phyloP scores from a whole-genome alignment of 192 early-diverging fungal genomes.

The Umbelopsis vinacea region DNA sequence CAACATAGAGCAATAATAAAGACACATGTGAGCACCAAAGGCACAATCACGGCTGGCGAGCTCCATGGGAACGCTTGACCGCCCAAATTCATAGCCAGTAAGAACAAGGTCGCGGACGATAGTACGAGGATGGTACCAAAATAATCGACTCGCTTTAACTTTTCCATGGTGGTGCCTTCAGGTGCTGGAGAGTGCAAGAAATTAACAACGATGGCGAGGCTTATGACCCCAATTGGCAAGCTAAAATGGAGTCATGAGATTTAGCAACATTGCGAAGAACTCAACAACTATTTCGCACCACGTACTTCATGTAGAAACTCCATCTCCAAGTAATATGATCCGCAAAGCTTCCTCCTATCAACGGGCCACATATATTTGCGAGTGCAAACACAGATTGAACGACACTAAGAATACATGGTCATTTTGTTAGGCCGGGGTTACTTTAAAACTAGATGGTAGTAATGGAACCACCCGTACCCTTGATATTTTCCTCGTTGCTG shows the following conservation, averaged over 20 bases:
- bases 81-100: constrained; percentile 71
- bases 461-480: constrained; percentile 24
- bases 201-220: constrained; percentile 47
- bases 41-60: constrained; percentile 55
- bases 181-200: constrained; percentile 37
- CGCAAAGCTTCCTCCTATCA: constrained; percentile 45
- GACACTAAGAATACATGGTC: constrained; percentile 22
- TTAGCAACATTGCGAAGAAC: neutral
- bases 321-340: constrained; percentile 44
- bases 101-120: constrained; percentile 55
- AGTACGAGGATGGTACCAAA: constrained; percentile 54
- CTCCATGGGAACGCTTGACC: constrained; percentile 62
- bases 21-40: constrained; percentile 47
- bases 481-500: constrained; percentile 79
- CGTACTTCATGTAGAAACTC: constrained; percentile 50
- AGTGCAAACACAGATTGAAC: constrained; percentile 45
- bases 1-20: constrained; percentile 43
- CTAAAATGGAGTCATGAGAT: constrained; percentile 11
- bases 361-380: constrained; percentile 38
- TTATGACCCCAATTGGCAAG: constrained; percentile 41
- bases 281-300: too few species aligned
- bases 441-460: neutral
- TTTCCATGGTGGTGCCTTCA: constrained; percentile 41
- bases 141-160: constrained; percentile 66
- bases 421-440: neutral